phyloP scores from a whole-genome alignment of 2,329 filamentous ascomycete species.

The Calonectria pseudoreteaudii region DNA sequence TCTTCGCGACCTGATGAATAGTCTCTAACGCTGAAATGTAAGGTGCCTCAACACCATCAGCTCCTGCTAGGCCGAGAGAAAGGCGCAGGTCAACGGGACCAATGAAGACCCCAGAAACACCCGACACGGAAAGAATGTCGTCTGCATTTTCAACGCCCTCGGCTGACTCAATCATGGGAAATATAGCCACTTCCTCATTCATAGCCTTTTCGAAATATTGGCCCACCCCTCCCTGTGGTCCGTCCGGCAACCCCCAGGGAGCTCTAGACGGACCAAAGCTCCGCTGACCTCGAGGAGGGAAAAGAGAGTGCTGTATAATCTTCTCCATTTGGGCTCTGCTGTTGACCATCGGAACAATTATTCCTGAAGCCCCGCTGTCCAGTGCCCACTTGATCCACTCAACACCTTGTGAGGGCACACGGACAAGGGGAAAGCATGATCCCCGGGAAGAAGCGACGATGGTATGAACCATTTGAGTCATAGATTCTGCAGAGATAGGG shows the following conservation, averaged over 20 bases:
- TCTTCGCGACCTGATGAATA: neutral
- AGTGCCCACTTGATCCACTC: constrained; percentile 17
- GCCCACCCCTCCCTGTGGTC: neutral
- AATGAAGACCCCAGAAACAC: neutral
- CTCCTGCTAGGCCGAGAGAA: neutral
- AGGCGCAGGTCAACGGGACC: constrained; percentile 5
- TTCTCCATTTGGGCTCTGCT: neutral
- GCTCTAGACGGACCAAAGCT: constrained; percentile 6
- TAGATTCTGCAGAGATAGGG: neutral
- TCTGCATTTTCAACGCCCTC: neutral
- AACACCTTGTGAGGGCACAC: neutral
- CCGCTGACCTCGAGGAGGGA: neutral
- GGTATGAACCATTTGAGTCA: constrained; percentile 2
- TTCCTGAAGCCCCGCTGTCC: constrained; percentile 7
- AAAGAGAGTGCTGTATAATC: neutral
- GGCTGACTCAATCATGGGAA: constrained; percentile 7
- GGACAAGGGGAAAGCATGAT: constrained; percentile 2
- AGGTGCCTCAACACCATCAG: neutral
- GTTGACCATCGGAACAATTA: constrained; percentile 9
- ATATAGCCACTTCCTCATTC: neutral
- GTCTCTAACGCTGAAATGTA: neutral
- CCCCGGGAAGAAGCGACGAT: constrained; percentile 2
- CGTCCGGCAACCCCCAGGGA: constrained; percentile 4
- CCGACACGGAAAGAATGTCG: neutral
- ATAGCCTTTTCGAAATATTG: neutral